A percentile compares a stretch with the other conserved stretches of the same genome.
These are phyloP conservation scores for Calonectria multiphialidica DNA, from an alignment of 2,329 filamentous ascomycete species.

Conservation along the genomic window DNA sequence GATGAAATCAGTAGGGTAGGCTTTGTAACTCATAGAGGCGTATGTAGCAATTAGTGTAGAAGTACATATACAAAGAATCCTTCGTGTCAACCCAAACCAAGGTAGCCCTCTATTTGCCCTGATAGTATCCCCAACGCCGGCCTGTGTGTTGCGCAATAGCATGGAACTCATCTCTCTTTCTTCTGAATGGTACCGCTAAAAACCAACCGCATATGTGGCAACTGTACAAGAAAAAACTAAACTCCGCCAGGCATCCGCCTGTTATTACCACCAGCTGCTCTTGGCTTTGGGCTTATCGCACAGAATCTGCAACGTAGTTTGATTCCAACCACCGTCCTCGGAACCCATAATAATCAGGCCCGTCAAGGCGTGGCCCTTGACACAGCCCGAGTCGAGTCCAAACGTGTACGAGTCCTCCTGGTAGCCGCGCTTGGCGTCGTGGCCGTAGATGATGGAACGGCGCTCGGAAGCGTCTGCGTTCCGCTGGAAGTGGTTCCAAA, in stretches of 20 bases:
- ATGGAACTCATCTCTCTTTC: background rate
- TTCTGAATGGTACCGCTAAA: background rate
- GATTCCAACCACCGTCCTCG: slow-evolving; percentile 47
- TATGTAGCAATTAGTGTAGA: slow-evolving; percentile 3
- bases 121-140: slow-evolving; percentile 5
- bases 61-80: background rate
- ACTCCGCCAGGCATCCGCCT: background rate
- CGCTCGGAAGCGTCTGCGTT: slow-evolving; percentile 49
- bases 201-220: background rate
- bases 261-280: slow-evolving; percentile 33
- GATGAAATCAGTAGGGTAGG: background rate
- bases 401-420: slow-evolving; percentile 75
- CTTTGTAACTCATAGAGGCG: background rate
- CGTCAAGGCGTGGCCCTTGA: slow-evolving; percentile 79
- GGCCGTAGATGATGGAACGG: slow-evolving; percentile 86
- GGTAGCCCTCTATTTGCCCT: background rate
- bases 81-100: background rate
- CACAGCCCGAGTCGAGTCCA: slow-evolving; percentile 88
- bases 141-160: background rate
- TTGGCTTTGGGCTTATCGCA: slow-evolving; percentile 48
- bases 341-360: slow-evolving; percentile 78
- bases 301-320: slow-evolving; percentile 55
- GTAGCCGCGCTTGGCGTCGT: slow-evolving; percentile 82
- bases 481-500: slow-evolving; percentile 67
- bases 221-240: background rate